Percentiles rank a stretch among this genome's conserved stretches.
Evolutionary conservation across 352 stramenopile genomes (phyloP).

Genomic region (Phytophthora colocasiae): DNA sequence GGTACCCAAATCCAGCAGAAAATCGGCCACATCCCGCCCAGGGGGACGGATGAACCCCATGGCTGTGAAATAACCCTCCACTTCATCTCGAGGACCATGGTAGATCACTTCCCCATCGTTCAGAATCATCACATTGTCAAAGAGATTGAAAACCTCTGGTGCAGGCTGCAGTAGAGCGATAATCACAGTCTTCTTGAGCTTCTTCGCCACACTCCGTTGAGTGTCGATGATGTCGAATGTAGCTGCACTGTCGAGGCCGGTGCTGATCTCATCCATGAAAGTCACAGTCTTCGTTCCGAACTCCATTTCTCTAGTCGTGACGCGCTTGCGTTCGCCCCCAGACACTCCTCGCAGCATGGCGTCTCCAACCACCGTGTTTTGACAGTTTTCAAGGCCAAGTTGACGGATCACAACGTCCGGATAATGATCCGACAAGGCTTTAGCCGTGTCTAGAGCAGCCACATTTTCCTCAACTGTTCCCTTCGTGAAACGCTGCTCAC

Average conservation of each 20-base stretch:
- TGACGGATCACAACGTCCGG: conserved; percentile 52
- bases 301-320: conserved; percentile 88
- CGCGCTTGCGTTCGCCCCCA: conserved; percentile 89
- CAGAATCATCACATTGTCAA: conserved; percentile 56
- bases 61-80: conserved; percentile 74
- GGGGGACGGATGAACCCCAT: conserved; percentile 64
- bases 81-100: conserved; percentile 53
- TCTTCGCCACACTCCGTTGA: conserved; percentile 48
- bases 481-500: conserved; percentile 44
- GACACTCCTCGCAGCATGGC: conserved; percentile 67
- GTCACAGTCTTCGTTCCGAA: conserved; percentile 75
- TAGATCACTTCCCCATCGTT: conserved; percentile 53
- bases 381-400: conserved; percentile 50
- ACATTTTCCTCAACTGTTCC: conserved; percentile 39
- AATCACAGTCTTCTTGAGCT: conserved; percentile 50
- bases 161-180: conserved; percentile 88
- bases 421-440: conserved; percentile 39
- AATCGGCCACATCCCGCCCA: conserved; percentile 46
- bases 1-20: conserved; percentile 48
- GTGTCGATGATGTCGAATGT: conserved; percentile 59
- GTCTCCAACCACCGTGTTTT: conserved; percentile 62
- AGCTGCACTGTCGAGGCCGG: conserved; percentile 55
- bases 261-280: conserved; percentile 82
- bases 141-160: conserved; percentile 52
- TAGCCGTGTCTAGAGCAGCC: conserved; percentile 15